Percentiles rank a stretch among this genome's conserved stretches.
Conservation (phyloP, 352 stramenopile species). For the Pythium sukuiense region DNA sequence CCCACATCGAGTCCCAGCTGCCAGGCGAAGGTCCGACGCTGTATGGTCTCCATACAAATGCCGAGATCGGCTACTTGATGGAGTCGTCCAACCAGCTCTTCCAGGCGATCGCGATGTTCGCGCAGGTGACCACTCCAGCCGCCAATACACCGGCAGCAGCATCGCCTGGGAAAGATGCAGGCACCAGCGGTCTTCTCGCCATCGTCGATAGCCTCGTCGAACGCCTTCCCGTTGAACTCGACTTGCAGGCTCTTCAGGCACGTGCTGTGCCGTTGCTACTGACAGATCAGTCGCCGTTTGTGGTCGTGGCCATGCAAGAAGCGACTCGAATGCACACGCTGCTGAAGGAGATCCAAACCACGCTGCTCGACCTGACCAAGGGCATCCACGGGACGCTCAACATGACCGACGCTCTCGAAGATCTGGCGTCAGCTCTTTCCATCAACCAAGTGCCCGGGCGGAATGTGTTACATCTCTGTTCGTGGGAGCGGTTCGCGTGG, state of each 20-base stretch:
- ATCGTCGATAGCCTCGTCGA: constrained; percentile 63
- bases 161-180: neutral
- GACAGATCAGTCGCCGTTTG: constrained; percentile 73
- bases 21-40: constrained; percentile 63
- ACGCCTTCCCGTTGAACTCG: constrained; percentile 58
- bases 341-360: constrained; percentile 59
- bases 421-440: constrained; percentile 64
- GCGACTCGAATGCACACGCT: constrained; percentile 72
- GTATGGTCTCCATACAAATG: constrained; percentile 80
- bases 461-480: constrained; percentile 72
- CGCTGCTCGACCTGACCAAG: constrained; percentile 68
- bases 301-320: constrained; percentile 83
- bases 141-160: constrained; percentile 11
- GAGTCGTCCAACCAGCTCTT: constrained; percentile 87
- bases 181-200: constrained; percentile 31
- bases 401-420: constrained; percentile 91
- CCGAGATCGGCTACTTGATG: constrained; percentile 76
- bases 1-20: constrained; percentile 72
- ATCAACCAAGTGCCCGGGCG: constrained; percentile 78
- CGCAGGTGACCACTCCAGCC: constrained; percentile 81
- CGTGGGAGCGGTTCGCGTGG: constrained; percentile 82
- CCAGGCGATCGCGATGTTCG: constrained; percentile 79
- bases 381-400: constrained; percentile 84
- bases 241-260: constrained; percentile 50
- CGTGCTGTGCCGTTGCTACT: constrained; percentile 56